These are phyloP conservation scores for Pyrenophora tritici-repentis DNA, from an alignment of 2,329 filamentous ascomycete genomes.

Conservation along the genomic window DNA sequence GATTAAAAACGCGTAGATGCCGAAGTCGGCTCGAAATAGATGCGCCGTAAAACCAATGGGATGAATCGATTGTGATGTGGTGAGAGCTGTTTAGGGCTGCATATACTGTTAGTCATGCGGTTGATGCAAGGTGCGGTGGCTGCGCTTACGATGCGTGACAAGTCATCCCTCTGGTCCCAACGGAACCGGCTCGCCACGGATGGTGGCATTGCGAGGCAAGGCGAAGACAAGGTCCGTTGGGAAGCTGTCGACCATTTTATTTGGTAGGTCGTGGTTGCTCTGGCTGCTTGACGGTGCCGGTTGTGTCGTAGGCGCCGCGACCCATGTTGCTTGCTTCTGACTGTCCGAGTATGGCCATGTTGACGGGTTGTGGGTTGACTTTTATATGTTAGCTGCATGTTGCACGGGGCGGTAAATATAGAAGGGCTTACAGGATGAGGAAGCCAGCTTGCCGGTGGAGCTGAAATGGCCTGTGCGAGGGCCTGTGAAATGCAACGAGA, in stretches of 20 bases:
- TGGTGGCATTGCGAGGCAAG: slow-evolving; percentile 2
- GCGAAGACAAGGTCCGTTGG: slow-evolving; percentile 11
- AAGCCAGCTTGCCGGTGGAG: slow-evolving; percentile 26
- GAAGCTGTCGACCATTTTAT: slow-evolving; percentile 26
- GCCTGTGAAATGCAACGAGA: slow-evolving; percentile 13
- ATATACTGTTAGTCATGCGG: slow-evolving; percentile 36
- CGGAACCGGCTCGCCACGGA: slow-evolving; percentile 17
- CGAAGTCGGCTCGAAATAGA: slow-evolving; percentile 25
- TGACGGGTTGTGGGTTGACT: slow-evolving; percentile 29
- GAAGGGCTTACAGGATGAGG: slow-evolving; percentile 27
- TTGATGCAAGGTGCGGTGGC: slow-evolving; percentile 34
- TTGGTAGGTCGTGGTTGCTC: slow-evolving; percentile 46
- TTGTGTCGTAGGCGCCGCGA: slow-evolving; percentile 56
- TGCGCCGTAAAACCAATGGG: slow-evolving; percentile 22
- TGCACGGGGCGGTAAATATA: slow-evolving; percentile 19
- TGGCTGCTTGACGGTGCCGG: slow-evolving; percentile 54
- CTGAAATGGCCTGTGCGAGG: slow-evolving; percentile 30
- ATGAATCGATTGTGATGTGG: slow-evolving; percentile 19
- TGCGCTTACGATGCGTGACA: slow-evolving; percentile 40
- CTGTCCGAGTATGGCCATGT: slow-evolving; percentile 52
- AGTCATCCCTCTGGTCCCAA: slow-evolving; percentile 42
- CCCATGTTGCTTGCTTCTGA: slow-evolving; percentile 53
- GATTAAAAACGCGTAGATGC: slow-evolving; percentile 46
- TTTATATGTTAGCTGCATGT: slow-evolving; percentile 34
- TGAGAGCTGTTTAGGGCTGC: slow-evolving; percentile 28